A percentile compares a stretch with the other conserved stretches of the same genome.
Evolutionary conservation across 495 filamentous ascomycete species (phyloP).

Genomic region (Pyrenopolyporus hunteri): DNA sequence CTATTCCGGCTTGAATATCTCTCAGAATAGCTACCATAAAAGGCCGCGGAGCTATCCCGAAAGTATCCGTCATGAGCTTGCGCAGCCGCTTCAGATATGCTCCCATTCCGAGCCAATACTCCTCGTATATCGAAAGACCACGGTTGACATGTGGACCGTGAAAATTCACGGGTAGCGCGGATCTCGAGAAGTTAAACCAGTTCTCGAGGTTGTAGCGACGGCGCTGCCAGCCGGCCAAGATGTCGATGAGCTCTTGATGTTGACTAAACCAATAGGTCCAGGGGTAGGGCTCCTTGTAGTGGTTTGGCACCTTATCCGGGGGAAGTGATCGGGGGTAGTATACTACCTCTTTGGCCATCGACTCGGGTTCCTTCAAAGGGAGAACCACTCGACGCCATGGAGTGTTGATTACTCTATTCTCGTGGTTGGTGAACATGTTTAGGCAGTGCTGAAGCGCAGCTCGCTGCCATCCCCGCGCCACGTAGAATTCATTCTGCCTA

Average conservation of each 20-base stretch:
- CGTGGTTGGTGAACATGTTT: slow-evolving; percentile 33
- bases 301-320: slow-evolving; percentile 7
- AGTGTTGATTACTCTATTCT: slow-evolving; percentile 33
- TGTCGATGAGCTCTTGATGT: slow-evolving; percentile 18
- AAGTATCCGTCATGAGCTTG: slow-evolving; percentile 10
- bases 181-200: slow-evolving; percentile 24
- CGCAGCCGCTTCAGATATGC: slow-evolving; percentile 31
- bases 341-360: slow-evolving; percentile 26
- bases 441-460: slow-evolving; percentile 50
- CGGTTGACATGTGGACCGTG: slow-evolving; percentile 29
- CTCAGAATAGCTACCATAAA: slow-evolving; percentile 36
- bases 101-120: slow-evolving; percentile 39
- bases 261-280: slow-evolving; percentile 30
- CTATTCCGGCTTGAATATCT: slow-evolving; percentile 38
- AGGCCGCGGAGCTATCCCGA: slow-evolving; percentile 34
- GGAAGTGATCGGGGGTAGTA: slow-evolving; percentile 27
- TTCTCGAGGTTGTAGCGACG: slow-evolving; percentile 26
- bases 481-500: slow-evolving; percentile 12
- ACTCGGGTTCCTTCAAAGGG: slow-evolving; percentile 34
- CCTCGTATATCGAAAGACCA: slow-evolving; percentile 34
- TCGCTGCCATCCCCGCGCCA: slow-evolving; percentile 47
- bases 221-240: slow-evolving; percentile 30
- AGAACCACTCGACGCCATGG: slow-evolving; percentile 42
- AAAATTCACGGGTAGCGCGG: slow-evolving; percentile 35
- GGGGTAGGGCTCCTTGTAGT: slow-evolving; percentile 36